Evolutionary conservation across 176 grass and related monocot genomes (phyloP), one percentile per base, ranked within the genome.

Genomic region (Poa pratensis): DNA sequence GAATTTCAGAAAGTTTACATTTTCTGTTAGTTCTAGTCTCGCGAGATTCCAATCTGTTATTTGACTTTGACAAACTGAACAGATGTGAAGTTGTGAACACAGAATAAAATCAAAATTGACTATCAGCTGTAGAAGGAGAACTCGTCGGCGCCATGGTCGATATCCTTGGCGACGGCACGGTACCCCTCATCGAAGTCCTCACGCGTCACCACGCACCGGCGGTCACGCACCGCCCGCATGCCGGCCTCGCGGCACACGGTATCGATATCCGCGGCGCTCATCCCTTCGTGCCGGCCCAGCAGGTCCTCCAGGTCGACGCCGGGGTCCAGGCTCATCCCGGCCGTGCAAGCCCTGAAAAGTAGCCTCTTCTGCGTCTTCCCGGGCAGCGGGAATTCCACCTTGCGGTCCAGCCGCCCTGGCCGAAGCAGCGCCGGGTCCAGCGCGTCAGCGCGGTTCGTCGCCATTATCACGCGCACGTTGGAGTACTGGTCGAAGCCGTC

Each of bases 201-300:
- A 10, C 26, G 35, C 15, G 83, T 92, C 17, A 88, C 90, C 0
- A 81, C 77, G 83, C 61, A 39, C 64, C 90, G 73, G 24, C 52
- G 10, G 22, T 40, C 82, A 22, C 90, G 85, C 63, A 88, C 75
- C 1, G 86, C 86, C 57, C 14, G 80, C 86, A 88, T 85, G 71
- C 86, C 89, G 60, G 85, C 82, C 79, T 88, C 82, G 2, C 73
- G 83, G 82, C 89, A 91, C 17, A 91, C 89, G 11, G 77, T 74
- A 9, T 78, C 30, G 26, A 88, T 88, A 22, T 88, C 90, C 15
- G 86, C 86, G 30, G 68, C 57, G 77, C 45, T 75, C 42, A 81
- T 73, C 37, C 64, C 17, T 30, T 65, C 34, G 45, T 4, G 75
- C 58, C 54, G 49, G 5, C 20, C 45, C 20, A 22, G 77, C 77